Conservation (phyloP, 768 basidiomycete species). For the Lanmaoa rubissima region DNA sequence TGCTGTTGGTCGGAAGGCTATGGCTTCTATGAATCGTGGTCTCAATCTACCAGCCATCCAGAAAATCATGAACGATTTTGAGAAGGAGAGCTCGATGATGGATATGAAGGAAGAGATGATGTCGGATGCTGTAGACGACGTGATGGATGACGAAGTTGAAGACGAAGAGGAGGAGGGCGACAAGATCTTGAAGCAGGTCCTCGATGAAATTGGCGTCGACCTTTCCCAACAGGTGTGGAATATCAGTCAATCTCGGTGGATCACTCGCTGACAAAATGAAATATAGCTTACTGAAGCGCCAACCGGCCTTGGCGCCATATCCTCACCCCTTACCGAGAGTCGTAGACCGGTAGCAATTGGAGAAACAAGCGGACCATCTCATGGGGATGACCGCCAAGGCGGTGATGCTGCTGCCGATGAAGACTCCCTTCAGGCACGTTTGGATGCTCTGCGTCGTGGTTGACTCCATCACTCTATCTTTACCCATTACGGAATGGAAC, state of each 20-base stretch:
- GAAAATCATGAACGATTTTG: conserved; percentile 97
- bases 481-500: conserved; percentile 8
- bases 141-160: conserved; percentile 88
- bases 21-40: conserved; percentile 96
- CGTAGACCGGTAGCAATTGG: conserved; percentile 87
- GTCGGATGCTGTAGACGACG: conserved; percentile 97
- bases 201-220: conserved; percentile 95
- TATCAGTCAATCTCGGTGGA: background rate
- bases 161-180: conserved; percentile 97
- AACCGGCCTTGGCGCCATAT: conserved; percentile 59
- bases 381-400: conserved; percentile 38
- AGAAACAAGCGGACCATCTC: conserved; percentile 42
- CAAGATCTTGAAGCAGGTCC: conserved; percentile 90
- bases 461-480: conserved; percentile 30
- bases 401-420: conserved; percentile 64
- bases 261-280: conserved; percentile 9
- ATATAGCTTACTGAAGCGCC: conserved; percentile 81
- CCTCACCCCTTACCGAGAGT: conserved; percentile 58
- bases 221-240: conserved; percentile 75
- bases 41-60: conserved; percentile 94
- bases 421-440: conserved; percentile 88
- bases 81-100: conserved; percentile 96
- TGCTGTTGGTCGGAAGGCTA: conserved; percentile 59
- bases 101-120: conserved; percentile 99
- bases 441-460: conserved; percentile 84